Percentiles rank a stretch among this genome's conserved stretches.
Evolutionary conservation across 2,329 filamentous ascomycete genomes (phyloP).

Genomic region (Monosporascus sp.): DNA sequence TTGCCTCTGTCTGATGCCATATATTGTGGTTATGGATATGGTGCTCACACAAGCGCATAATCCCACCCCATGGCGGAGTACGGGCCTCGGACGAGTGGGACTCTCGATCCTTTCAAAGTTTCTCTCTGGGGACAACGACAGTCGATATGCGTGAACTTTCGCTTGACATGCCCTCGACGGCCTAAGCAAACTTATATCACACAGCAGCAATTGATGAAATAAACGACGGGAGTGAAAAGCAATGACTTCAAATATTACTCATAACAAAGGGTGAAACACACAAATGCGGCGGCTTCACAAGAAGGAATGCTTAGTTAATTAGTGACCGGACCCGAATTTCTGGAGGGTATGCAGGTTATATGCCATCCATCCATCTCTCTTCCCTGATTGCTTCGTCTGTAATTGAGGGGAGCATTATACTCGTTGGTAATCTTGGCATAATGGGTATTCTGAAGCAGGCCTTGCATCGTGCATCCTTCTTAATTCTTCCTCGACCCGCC

Average conservation of each 20-base stretch:
- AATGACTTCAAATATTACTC: too few species aligned
- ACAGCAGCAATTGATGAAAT: too few species aligned
- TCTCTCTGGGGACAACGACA: background rate
- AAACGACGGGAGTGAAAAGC: too few species aligned
- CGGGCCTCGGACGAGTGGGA: background rate
- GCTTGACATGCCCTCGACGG: background rate
- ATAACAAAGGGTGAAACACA: too few species aligned
- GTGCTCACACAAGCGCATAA: conserved; percentile 25
- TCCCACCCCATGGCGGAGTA: conserved; percentile 22
- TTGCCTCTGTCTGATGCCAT: background rate
- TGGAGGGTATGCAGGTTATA: too few species aligned
- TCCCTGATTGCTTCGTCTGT: background rate
- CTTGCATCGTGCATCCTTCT: background rate
- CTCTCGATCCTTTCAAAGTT: background rate
- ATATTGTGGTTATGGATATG: background rate
- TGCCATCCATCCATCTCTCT: too few species aligned
- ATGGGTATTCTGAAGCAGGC: background rate
- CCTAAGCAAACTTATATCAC: too few species aligned
- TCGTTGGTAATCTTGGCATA: background rate
- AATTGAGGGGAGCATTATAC: background rate
- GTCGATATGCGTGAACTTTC: background rate
- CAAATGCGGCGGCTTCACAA: too few species aligned
- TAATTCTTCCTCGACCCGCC: background rate
- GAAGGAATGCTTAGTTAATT: too few species aligned
- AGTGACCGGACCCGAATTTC: too few species aligned